Conservation (phyloP, 768 basidiomycete genomes). For the Hypsizygus marmoreus region DNA sequence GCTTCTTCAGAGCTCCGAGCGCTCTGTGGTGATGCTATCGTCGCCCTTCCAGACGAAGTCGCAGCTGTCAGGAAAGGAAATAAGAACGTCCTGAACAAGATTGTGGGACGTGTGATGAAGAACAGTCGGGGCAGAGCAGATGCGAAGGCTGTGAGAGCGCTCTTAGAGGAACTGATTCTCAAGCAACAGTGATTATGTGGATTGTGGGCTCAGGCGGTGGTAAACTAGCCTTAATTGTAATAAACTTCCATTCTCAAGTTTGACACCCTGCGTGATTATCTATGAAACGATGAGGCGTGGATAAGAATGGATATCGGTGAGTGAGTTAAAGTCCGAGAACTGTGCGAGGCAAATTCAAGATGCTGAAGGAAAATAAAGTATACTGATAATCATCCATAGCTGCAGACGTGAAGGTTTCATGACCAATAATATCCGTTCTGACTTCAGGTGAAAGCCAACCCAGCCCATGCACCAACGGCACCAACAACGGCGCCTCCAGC, state of each 20-base stretch:
- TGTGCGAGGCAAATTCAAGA: too few relatives aligned
- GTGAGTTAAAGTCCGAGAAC: too few relatives aligned
- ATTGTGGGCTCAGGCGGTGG: neutral
- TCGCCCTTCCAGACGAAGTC: constrained; percentile 65
- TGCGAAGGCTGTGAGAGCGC: constrained; percentile 55
- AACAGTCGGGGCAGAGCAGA: constrained; percentile 77
- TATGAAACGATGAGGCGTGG: too few relatives aligned
- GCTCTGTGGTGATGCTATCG: constrained; percentile 67
- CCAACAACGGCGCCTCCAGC: constrained; percentile 64
- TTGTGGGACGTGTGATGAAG: constrained; percentile 88
- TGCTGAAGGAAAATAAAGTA: too few relatives aligned
- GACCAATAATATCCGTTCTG: neutral
- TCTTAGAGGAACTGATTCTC: constrained; percentile 50
- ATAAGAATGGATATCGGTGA: too few relatives aligned
- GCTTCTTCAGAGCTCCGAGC: constrained; percentile 41
- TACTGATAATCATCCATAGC: neutral
- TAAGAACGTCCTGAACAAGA: constrained; percentile 74
- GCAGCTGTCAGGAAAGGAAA: constrained; percentile 69
- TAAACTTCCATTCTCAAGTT: too few relatives aligned
- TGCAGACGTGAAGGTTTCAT: neutral
- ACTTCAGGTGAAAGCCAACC: constrained; percentile 50
- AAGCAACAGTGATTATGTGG: constrained; percentile 1
- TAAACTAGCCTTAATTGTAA: neutral
- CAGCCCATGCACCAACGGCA: constrained; percentile 60
- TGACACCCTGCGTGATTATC: too few relatives aligned